Evolutionary conservation across 495 filamentous ascomycete genomes (phyloP), one percentile per base, ranked within the genome.

Genomic region (Pseudoneurospora amorphoporcata): DNA sequence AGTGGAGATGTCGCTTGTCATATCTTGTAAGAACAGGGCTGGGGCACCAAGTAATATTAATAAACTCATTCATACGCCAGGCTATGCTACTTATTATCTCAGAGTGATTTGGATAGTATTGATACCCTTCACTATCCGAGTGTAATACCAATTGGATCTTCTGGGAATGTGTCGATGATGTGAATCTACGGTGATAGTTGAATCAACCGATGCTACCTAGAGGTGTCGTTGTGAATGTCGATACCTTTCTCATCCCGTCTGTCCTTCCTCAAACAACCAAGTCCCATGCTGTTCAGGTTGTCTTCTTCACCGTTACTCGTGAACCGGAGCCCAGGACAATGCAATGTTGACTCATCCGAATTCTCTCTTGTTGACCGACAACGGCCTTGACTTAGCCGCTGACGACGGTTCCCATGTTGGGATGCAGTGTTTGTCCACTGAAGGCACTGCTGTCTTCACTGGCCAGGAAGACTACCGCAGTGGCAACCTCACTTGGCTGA

Each of bases 401-500:
- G 16, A 92, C 86, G 41, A 91, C 79, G 29, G 85, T 82, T 3
- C 90, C 90, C 8, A 89, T 89, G 73, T 92, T 92, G 69, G 90
- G 91, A 79, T 93, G 90, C 73, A 93, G 83, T 0, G 81, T 85
- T 81, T 89, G 85, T 19, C 89, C 84, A 70, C 82, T 84, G 39
- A 92, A 88, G 70, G 87, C 88, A 71, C 89, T 90, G 79, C 91
- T 92, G 76, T 95, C 92, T 68, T 85, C 82, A 68, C 90, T 89
- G 0, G 92, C 92, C 77, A 95, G 82, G 82, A 95, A 95, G n/a
- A 95, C 92, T 74, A 94, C 92, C 75, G 90, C 94, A 0, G 91
- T 91, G 1, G 91, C 92, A 69, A 96, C 88, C 84, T 94, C 92
- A 73, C 86, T 90, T 2, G 91, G 92, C 82, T 94, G 91, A 0